Conservation (phyloP, 1,284 basidiomycete species). For the Pseudozyma sp. region DNA sequence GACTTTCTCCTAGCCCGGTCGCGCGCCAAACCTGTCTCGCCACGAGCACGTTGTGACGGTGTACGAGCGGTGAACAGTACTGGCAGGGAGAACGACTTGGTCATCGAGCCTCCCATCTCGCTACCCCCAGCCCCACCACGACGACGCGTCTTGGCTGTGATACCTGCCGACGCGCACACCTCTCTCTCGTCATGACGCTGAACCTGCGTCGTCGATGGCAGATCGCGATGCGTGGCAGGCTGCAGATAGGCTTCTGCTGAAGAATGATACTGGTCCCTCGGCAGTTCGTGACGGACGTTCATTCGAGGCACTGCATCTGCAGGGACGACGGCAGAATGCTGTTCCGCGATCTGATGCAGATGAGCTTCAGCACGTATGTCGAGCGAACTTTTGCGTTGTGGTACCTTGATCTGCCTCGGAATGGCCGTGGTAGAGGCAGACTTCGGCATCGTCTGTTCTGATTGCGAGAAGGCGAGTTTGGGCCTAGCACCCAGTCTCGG, state of each 20-base stretch:
- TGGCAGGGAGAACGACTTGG: constrained; percentile 12
- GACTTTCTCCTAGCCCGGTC: neutral
- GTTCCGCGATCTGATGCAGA: neutral
- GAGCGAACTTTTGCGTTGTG: constrained; percentile 31
- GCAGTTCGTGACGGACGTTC: constrained; percentile 5
- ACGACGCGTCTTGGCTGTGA: constrained; percentile 9
- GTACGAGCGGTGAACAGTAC: constrained; percentile 32
- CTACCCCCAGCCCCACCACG: neutral
- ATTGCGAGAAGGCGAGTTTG: neutral
- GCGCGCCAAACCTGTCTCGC: neutral
- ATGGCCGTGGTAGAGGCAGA: constrained; percentile 12
- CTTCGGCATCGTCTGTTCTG: constrained; percentile 11
- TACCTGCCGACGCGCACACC: constrained; percentile 10
- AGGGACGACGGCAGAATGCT: neutral
- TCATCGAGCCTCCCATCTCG: neutral
- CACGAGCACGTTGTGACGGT: constrained; percentile 11
- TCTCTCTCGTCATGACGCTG: neutral
- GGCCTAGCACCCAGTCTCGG: neutral
- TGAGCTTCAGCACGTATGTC: constrained; percentile 21
- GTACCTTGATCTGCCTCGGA: constrained; percentile 11
- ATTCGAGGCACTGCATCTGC: constrained; percentile 4
- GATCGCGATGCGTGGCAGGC: neutral
- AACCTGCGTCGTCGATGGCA: neutral
- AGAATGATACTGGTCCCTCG: constrained; percentile 12
- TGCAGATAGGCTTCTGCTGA: constrained; percentile 13